Conservation (phyloP, 768 basidiomycete species). For the Suillus americanus region DNA sequence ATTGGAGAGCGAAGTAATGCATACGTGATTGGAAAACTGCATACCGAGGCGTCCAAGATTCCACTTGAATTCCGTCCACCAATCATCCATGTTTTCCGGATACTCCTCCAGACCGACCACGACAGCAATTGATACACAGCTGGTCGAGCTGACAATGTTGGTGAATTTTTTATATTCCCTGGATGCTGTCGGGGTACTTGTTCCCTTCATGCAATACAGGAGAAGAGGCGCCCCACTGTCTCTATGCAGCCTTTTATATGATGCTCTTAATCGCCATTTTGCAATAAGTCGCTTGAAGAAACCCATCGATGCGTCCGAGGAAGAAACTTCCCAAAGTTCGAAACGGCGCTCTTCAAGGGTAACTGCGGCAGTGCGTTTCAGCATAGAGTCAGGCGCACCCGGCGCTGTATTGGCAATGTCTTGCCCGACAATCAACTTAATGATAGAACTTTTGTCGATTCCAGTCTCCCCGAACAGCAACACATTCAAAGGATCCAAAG, state of each 20-base stretch:
- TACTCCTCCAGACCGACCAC: constrained; percentile 33
- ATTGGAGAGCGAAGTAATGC: constrained; percentile 33
- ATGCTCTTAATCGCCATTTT: neutral
- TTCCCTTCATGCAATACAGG: neutral
- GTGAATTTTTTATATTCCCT: neutral
- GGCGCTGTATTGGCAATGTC: neutral
- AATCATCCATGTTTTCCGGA: constrained; percentile 32
- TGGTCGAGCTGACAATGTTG: neutral
- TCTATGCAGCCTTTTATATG: neutral
- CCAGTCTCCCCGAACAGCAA: neutral
- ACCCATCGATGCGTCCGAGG: neutral
- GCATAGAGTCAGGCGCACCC: neutral
- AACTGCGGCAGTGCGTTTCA: neutral
- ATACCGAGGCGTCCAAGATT: constrained; percentile 34
- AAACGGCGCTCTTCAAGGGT: no score
- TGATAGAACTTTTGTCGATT: neutral
- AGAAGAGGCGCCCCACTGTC: neutral
- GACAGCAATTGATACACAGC: constrained; percentile 29
- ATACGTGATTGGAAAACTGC: constrained; percentile 37
- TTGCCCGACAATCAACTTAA: neutral
- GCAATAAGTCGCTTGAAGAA: neutral
- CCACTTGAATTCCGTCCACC: constrained; percentile 41
- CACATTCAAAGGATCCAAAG: no score
- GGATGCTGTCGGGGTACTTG: neutral
- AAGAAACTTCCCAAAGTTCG: no score